Conservation (phyloP, 2,329 filamentous ascomycete species). For the Monilinia polystroma region DNA sequence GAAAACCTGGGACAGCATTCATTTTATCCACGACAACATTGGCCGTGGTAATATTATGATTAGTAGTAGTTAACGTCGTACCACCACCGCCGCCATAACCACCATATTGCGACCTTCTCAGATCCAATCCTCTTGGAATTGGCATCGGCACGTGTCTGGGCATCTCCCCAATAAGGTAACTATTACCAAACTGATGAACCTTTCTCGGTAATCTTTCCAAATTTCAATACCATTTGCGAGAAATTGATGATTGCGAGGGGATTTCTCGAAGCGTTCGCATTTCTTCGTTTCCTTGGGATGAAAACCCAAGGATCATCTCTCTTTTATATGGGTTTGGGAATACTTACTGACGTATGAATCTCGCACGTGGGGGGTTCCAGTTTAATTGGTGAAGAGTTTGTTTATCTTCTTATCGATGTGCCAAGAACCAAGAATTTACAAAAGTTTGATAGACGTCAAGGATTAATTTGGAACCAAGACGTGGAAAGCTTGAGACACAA, state of each 20-base stretch:
- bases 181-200: not conserved
- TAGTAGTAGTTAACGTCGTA: slow-evolving; percentile 34
- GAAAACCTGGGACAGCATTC: slow-evolving; percentile 56
- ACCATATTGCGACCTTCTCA: slow-evolving; percentile 16
- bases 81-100: slow-evolving; percentile 37
- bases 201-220: not conserved
- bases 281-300: not conserved
- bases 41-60: not conserved
- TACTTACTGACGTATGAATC: slow-evolving; percentile 12
- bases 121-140: slow-evolving; percentile 14
- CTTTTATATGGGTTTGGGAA: slow-evolving; percentile 12
- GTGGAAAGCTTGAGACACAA: not conserved
- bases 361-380: slow-evolving; percentile 16
- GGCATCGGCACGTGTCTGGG: slow-evolving; percentile 21
- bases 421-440: slow-evolving; percentile 4
- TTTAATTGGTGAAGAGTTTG: slow-evolving; percentile 6
- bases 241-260: not conserved
- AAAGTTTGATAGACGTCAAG: slow-evolving; percentile 3
- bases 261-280: not conserved
- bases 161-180: slow-evolving; percentile 6
- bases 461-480: slow-evolving; percentile 5
- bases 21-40: slow-evolving; percentile 50
- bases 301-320: slow-evolving; percentile 4
- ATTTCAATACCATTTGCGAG: slow-evolving; percentile 4
- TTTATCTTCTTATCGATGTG: slow-evolving; percentile 21